Percentiles rank a stretch among this genome's conserved stretches.
phyloP scores from a whole-genome alignment of 2,329 filamentous ascomycete genomes.

The Talaromyces sp. region DNA sequence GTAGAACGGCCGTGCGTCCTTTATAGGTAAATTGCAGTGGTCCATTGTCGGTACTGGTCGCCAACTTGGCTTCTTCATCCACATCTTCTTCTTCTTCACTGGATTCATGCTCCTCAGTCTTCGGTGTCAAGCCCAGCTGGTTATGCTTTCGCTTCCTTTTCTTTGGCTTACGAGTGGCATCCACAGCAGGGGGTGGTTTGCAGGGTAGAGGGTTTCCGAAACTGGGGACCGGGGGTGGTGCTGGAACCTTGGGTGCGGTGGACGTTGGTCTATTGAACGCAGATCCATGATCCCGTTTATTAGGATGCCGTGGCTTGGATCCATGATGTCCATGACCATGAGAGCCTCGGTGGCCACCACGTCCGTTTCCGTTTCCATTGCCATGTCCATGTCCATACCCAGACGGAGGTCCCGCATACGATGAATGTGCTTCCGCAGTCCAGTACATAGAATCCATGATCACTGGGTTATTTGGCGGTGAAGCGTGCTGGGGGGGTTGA shows the following conservation, averaged over 20 bases:
- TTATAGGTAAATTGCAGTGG: constrained; percentile 58
- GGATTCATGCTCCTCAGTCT: constrained; percentile 48
- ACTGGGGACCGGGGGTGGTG: constrained; percentile 49
- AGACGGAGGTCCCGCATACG: neutral
- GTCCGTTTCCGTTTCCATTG: constrained; percentile 24
- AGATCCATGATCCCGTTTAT: constrained; percentile 26
- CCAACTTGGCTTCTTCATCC: constrained; percentile 49
- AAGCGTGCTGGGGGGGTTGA: constrained; percentile 26
- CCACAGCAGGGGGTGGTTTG: constrained; percentile 43
- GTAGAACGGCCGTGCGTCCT: constrained; percentile 57
- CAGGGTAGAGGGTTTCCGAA: constrained; percentile 48
- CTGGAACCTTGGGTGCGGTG: constrained; percentile 35
- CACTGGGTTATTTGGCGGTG: constrained; percentile 35
- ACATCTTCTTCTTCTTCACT: constrained; percentile 51
- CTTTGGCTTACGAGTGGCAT: constrained; percentile 38
- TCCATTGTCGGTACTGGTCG: constrained; percentile 19
- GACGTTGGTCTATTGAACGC: constrained; percentile 40
- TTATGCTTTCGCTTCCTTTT: constrained; percentile 51
- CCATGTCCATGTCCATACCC: constrained; percentile 32
- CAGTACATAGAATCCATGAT: constrained; percentile 60
- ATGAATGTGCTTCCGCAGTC: constrained; percentile 49
- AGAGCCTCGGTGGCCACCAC: constrained; percentile 20
- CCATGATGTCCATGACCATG: constrained; percentile 27
- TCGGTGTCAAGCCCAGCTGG: constrained; percentile 52
- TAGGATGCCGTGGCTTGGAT: constrained; percentile 25